Percentiles rank a stretch among this genome's conserved stretches.
Conservation (phyloP, 192 early-diverging fungal species). For the Coemansia sp. region DNA sequence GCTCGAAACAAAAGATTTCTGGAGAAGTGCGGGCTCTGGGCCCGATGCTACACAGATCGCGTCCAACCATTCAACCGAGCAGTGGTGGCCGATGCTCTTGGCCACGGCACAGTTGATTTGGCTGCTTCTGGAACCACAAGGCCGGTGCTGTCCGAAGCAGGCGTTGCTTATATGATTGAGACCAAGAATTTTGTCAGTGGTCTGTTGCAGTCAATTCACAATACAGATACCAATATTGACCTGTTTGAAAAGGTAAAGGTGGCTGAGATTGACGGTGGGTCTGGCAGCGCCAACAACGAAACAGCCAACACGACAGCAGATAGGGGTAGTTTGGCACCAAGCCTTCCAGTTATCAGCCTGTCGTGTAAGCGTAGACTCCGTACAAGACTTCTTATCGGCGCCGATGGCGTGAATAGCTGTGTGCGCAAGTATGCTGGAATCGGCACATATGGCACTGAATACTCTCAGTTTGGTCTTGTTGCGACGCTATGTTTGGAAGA, state of each 20-base stretch:
- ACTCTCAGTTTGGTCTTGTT: slow-evolving; percentile 82
- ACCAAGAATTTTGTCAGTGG: slow-evolving; percentile 79
- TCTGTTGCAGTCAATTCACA: slow-evolving; percentile 57
- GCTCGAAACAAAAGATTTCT: slow-evolving; percentile 52
- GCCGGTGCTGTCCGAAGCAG: background rate
- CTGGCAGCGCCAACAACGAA: background rate
- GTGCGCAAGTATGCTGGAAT: slow-evolving; percentile 84
- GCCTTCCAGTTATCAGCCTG: slow-evolving; percentile 76
- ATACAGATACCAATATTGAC: slow-evolving; percentile 50
- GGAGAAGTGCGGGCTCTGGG: slow-evolving; percentile 66
- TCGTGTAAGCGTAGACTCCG: slow-evolving; percentile 64
- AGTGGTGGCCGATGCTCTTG: slow-evolving; percentile 46
- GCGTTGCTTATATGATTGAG: slow-evolving; percentile 87
- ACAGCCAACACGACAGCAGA: background rate
- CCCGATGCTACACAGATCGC: slow-evolving; percentile 60
- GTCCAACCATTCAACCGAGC: slow-evolving; percentile 60
- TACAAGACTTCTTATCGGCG: slow-evolving; percentile 80
- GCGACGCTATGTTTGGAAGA: slow-evolving; percentile 69
- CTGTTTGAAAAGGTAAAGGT: slow-evolving; percentile 74
- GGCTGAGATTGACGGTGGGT: slow-evolving; percentile 45
- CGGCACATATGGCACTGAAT: slow-evolving; percentile 83
- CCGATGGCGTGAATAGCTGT: slow-evolving; percentile 85
- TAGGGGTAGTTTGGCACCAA: background rate
- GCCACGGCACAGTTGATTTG: slow-evolving; percentile 21
- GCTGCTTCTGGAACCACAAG: background rate